A percentile compares a stretch with the other conserved stretches of the same genome.
These are phyloP conservation scores for Elaeagnus macrophylla DNA, from an alignment of 306 rosid genomes.

Conservation along the genomic window DNA sequence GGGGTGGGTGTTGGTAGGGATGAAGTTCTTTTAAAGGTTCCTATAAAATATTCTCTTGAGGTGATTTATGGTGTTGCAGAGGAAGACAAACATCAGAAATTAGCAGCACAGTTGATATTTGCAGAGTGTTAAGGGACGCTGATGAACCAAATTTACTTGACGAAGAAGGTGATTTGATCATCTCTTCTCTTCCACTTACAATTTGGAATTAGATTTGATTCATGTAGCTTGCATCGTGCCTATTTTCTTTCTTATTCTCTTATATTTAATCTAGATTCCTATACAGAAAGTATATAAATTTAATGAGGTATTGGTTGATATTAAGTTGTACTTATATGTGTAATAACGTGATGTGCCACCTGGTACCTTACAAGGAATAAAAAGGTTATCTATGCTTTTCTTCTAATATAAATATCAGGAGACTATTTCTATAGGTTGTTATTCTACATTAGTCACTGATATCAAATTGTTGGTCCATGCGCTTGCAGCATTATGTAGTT, in stretches of 20 bases:
- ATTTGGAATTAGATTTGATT: neutral
- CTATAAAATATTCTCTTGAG: too few species aligned
- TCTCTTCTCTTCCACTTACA: neutral
- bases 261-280: too few species aligned
- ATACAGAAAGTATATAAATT: too few species aligned
- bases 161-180: conserved; percentile 57
- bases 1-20: too few species aligned
- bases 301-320: too few species aligned
- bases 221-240: neutral
- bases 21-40: neutral
- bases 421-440: neutral
- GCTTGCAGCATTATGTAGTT: neutral
- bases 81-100: conserved; percentile 47
- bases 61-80: conserved; percentile 30
- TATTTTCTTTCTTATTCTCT: too few species aligned
- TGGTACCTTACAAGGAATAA: too few species aligned
- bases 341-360: too few species aligned
- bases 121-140: conserved; percentile 59
- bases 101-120: conserved; percentile 52
- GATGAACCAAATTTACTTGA: conserved; percentile 81
- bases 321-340: too few species aligned
- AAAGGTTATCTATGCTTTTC: too few species aligned
- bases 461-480: neutral
- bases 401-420: too few species aligned
- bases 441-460: neutral